These are phyloP conservation scores for Nakazawaea pomicola DNA, from an alignment of 805 yeast genomes.

Conservation along the genomic window DNA sequence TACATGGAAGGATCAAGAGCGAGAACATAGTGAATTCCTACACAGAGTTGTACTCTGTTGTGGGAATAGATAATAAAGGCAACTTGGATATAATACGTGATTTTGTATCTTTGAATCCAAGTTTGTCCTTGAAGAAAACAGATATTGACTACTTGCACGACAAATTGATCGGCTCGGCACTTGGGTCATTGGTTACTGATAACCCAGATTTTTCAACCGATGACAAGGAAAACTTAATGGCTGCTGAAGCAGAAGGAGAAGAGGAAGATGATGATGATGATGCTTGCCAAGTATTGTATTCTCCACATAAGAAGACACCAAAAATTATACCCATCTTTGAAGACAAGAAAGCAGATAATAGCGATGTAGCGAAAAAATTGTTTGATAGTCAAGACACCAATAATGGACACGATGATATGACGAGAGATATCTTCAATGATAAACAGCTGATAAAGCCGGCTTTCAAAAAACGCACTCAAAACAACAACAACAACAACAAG, in stretches of 20 bases:
- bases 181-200: background rate
- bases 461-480: no score
- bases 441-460: no score
- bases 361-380: background rate
- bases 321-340: constrained; percentile 4
- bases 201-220: no score
- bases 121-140: background rate
- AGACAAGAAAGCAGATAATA: background rate
- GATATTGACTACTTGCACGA: constrained; percentile 9
- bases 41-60: background rate
- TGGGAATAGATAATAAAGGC: background rate
- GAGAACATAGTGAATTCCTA: background rate
- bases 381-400: background rate
- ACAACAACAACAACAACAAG: background rate
- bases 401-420: background rate
- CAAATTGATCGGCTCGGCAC: background rate
- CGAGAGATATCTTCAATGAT: constrained; percentile 1
- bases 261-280: constrained; percentile 2
- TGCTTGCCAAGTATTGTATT: constrained; percentile 8
- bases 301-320: constrained; percentile 8
- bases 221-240: no score
- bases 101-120: constrained; percentile 1
- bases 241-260: background rate
- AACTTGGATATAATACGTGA: background rate
- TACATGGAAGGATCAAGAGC: background rate